Evolutionary conservation across 176 grass and related monocot genomes (phyloP), one percentile per base, ranked within the genome.

Genomic region (Triticum urartu): DNA sequence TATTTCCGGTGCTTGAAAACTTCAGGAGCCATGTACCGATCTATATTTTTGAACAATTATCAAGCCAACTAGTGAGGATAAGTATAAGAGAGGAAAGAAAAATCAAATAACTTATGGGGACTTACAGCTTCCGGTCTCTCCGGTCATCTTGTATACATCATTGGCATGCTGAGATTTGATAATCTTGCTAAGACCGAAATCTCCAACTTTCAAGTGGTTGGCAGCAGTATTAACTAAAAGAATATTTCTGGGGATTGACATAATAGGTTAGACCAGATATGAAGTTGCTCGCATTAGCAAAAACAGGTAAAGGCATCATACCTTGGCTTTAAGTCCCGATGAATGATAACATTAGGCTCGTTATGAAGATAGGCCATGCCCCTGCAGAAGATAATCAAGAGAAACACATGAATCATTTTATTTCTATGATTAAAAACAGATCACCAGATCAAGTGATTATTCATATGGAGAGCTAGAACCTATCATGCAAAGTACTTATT

Each of bases 301-400:
- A 74, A 82, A 60, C 25, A 83, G 81, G 47, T 32, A 72, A 7
- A 92, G 11, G 38, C 20, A 56, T 72, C 18, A 65, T 24, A 94
- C 97, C 97, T 99, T 89, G 97, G 97, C 69, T 99, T 99, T 73
- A 99, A 88, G 80, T 99, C 97, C 82, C 97, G 77, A 33, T 99
- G 97, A 78, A 99, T 96, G 61, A 99, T 87, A 85, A 99, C 97
- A 88, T 99, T 99, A 80, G 97, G 97, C 78, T 99, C 97, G 47
- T 94, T 99, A 87, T 99, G 97, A 80, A 99, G 91, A 91, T 96
- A 99, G 33, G 97, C 94, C 97, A 99, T 99, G 78, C 97, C 97
- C 85, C 97, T 99, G 87, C 72, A 74, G 59, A 74, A 65, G 7
- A 87, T 79, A 68, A 86, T 75, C 35, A 72, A 86, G 35, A 52